Evolutionary conservation across 345 rosid genomes (phyloP), one percentile per base, ranked within the genome.

Genomic region (Rhodomyrtus tomentosa): DNA sequence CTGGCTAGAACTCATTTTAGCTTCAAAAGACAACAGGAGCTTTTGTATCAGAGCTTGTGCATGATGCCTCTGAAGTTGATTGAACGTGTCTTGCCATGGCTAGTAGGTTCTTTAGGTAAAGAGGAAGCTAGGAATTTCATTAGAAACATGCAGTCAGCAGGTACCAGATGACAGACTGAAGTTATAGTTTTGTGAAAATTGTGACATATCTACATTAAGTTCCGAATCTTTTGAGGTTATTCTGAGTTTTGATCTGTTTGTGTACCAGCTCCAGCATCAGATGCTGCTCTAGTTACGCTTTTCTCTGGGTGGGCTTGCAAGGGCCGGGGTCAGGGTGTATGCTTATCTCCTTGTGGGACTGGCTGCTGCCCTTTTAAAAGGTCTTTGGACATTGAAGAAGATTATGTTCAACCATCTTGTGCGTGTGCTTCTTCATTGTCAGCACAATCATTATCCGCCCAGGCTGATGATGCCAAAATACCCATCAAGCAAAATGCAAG

Each of bases 271-370:
- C 98, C 95, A 48, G 74, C 85, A 82, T 74, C 91, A 20, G 97
- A 93, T 90, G 55, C 90, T 84, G 95, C 97, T 86, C 90, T 96
- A 21, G 89, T 95, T 79, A 93, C 96, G 58, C 99, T 96, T 89
- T 95, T 93, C 88, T 90, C 95, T 90, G 98, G 99, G 83, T 96
- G 99, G 99, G 97, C 96, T 85, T 96, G 98, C 95, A 95, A 93
- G 88, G 95, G 97, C 82, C 92, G 93, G 85, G 91, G 87, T 84
- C 93, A 87, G 51, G 93, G 92, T 85, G 87, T 88, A 81, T 96
- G 98, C 84, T 85, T 92, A 90, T 96, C 95, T 85, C 89, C 95
- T 58, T 89, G 87, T 84, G 92, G 88, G 79, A 86, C 81, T 84
- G 93, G 93, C 86, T 89, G 88, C 85, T 96, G 95, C 86, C 91